Conservation (phyloP, 179 eudicot genomes). For the Gypsophila paniculata region DNA sequence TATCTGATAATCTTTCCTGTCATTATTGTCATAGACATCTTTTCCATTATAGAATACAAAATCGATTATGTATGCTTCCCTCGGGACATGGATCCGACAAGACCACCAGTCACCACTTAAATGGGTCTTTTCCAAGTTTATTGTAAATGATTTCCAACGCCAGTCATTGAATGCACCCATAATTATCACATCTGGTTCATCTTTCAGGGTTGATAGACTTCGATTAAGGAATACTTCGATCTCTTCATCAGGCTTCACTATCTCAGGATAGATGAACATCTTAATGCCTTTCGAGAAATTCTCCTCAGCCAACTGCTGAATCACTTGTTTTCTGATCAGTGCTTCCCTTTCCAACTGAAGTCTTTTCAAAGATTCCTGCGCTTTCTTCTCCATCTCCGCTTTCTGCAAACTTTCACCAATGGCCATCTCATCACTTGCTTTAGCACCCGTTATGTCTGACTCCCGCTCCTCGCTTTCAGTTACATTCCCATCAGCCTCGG, state of each 20-base stretch:
- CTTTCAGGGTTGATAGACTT: slow-evolving; percentile 60
- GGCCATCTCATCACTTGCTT: slow-evolving; percentile 18
- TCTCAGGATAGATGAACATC: slow-evolving; percentile 65
- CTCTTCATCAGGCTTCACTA: slow-evolving; percentile 60
- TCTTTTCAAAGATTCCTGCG: slow-evolving; percentile 34
- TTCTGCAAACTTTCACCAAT: slow-evolving; percentile 30
- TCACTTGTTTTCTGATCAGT: slow-evolving; percentile 41
- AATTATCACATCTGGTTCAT: slow-evolving; percentile 61
- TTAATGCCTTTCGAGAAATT: slow-evolving; percentile 54
- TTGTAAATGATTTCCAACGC: slow-evolving; percentile 85
- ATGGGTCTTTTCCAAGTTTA: slow-evolving; percentile 55
- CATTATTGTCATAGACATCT: slow-evolving; percentile 86
- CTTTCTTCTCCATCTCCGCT: slow-evolving; percentile 57
- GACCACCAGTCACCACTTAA: slow-evolving; percentile 97
- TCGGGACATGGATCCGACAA: slow-evolving; percentile 73
- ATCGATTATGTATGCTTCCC: slow-evolving; percentile 79
- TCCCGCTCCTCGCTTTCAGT: slow-evolving; percentile 13
- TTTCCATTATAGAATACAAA: slow-evolving; percentile 84
- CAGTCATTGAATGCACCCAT: slow-evolving; percentile 97
- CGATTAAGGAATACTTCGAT: slow-evolving; percentile 73
- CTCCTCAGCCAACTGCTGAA: slow-evolving; percentile 62
- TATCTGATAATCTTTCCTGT: slow-evolving; percentile 70
- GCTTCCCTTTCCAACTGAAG: slow-evolving; percentile 70
- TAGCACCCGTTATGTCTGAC: slow-evolving; percentile 15
- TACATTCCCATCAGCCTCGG: slow-evolving; percentile 9